Conservation (phyloP, 108 stramenopile species). For the Cylindrotheca fusiformis region DNA sequence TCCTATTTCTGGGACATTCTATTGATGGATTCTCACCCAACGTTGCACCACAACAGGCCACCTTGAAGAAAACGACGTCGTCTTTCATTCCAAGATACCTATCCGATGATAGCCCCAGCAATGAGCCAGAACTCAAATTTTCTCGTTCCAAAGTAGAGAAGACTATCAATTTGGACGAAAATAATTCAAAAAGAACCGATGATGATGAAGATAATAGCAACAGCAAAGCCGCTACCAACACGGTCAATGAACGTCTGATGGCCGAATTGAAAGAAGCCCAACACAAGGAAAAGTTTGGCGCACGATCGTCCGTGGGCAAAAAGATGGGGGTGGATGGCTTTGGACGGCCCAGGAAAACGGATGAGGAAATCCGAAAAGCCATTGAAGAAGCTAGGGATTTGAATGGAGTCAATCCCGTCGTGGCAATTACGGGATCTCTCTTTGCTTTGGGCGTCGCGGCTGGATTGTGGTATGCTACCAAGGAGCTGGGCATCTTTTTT, state of each 20-base stretch:
- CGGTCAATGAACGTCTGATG: conserved; percentile 79
- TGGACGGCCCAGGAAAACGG: conserved; percentile 49
- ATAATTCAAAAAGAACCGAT: neutral
- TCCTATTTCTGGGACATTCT: too few species aligned
- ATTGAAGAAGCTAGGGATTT: conserved; percentile 71
- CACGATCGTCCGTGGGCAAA: conserved; percentile 25
- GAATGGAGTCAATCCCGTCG: conserved; percentile 83
- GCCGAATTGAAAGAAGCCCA: conserved; percentile 59
- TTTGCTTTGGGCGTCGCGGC: conserved; percentile 65
- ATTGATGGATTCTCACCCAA: too few species aligned
- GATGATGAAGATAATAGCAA: too few species aligned
- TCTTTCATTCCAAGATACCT: too few species aligned
- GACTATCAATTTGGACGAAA: conserved; percentile 10
- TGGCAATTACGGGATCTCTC: conserved; percentile 53
- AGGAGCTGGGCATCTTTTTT: conserved; percentile 52
- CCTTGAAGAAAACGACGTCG: too few species aligned
- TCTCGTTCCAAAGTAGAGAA: too few species aligned
- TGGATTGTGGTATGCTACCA: conserved; percentile 61
- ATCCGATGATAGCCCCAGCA: too few species aligned
- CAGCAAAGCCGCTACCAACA: conserved; percentile 51
- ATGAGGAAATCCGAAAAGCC: conserved; percentile 58
- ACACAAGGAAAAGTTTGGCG: conserved; percentile 58
- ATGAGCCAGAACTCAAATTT: too few species aligned
- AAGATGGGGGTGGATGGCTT: conserved; percentile 32
- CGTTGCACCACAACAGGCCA: too few species aligned